Evolutionary conservation across 1,284 basidiomycete species (phyloP), one percentile per base, ranked within the genome.

Genomic region (Pseudozyma tsukubaensis): DNA sequence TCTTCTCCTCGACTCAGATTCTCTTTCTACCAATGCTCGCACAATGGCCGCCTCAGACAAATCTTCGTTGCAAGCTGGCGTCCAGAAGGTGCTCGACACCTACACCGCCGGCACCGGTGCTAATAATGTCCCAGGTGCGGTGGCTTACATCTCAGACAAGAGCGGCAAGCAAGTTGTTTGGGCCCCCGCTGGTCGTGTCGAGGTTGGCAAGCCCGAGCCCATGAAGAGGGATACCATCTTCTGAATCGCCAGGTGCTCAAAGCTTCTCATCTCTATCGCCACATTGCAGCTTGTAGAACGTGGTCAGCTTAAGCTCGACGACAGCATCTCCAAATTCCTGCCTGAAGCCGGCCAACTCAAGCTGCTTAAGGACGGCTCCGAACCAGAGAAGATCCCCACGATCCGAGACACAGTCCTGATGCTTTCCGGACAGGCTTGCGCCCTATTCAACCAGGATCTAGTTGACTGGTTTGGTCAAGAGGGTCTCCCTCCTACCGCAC

Each of bases 251-350:
- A 77, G 74, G 40, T 76, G 68, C 63, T 84, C 83, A 37, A 85
- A 85, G 76, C 65, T 83, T 35, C 66, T 84, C 55, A 84, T 82
- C 14, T 67, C 76, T 18, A 77, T 84, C 14, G 72, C 84, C n/a
- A 58, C 53, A 19, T 71, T 85, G 50, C 83, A 83, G 63, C 67
- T 83, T 7, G 73, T 77, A 2, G 84, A 85, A 48, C 64, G 61
- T 9, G 82, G 81, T 13, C 55, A 78, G 43, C 50, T 84, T 32
- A 50, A 66, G 19, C 57, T 83, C 16, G 76, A 85, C 52, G 76
- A 77, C 45, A 70, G 74, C 3, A 66, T 53, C 21, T 62, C 56
- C 34, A 65, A 70, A 50, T 70, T 75, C 45, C 56, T 80, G 13
- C 81, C 83, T n/a, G 80, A 82, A 51, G 71, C 83, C 10, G 72